Conservation (phyloP, 805 yeast species). For the Zygosaccharomyces pseudorouxii region DNA sequence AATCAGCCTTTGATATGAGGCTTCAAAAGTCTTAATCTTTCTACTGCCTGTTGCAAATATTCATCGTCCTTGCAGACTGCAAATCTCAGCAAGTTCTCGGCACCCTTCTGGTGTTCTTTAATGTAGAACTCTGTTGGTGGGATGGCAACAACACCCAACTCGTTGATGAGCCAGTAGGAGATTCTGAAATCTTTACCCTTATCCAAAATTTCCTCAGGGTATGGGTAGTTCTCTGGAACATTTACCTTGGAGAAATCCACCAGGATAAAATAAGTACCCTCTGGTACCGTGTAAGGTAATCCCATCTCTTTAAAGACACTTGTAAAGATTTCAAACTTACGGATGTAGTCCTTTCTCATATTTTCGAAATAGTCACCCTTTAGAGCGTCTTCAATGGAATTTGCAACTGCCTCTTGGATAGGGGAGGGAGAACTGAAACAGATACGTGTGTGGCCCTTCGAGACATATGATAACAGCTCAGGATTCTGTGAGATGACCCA, state of each 20-base stretch:
- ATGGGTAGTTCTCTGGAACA: conserved; percentile 66
- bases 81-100: conserved; percentile 83
- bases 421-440: conserved; percentile 91
- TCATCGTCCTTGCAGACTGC: conserved; percentile 94
- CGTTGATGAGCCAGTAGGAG: conserved; percentile 90
- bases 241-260: conserved; percentile 82
- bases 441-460: conserved; percentile 90
- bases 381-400: conserved; percentile 61
- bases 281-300: conserved; percentile 84
- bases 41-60: conserved; percentile 75
- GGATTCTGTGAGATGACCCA: conserved; percentile 81
- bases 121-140: conserved; percentile 96
- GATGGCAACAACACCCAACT: conserved; percentile 90
- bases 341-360: conserved; percentile 62
- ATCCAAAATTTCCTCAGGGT: conserved; percentile 61
- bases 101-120: conserved; percentile 62
- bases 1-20: conserved; percentile 42
- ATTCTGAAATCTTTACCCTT: conserved; percentile 82
- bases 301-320: conserved; percentile 79
- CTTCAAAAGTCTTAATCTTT: conserved; percentile 64
- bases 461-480: conserved; percentile 73
- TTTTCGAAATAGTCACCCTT: conserved; percentile 60
- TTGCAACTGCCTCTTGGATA: conserved; percentile 85
- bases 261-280: conserved; percentile 89
- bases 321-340: conserved; percentile 70